Base-by-base conservation (phyloP, 2,329 filamentous ascomycete genomes). In the Tolypocladium endophyticum region DNA sequence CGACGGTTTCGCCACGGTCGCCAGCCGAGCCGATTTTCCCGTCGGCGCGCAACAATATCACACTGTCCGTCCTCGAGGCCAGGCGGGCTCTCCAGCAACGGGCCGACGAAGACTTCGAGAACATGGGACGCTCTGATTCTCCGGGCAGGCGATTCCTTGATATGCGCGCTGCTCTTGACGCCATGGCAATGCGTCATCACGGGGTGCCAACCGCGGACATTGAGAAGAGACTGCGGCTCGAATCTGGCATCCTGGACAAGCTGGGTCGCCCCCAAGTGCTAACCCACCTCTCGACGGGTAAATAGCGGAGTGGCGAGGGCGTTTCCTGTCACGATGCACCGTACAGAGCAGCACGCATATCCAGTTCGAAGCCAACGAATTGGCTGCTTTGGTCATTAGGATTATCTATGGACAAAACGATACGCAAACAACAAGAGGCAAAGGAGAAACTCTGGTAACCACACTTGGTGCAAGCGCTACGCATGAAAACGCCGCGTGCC, bases 11-110 rank as follows among this genome's bases (percentile, higher is more conserved):
- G 14, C 59, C 18, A 4, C 28, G 30, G 23, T 20, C 71, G 2
- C 43, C 61, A 11, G 58, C 62, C 1, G 55, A 30, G n/a, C 70
- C 72, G 5, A 28, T 66, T 1, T 74, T 70, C 59, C 67, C 72
- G 1, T 67, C 73, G 1, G 67, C 68, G 3, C 62, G 65, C 25
- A 67, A 67, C 56, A 82, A 82, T 59, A 64, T 71, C 14, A 83
- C 80, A 0, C 74, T 84, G 12, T 71, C 71, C 23, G 81, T 77
- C 30, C 74, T 84, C 0, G 77, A 79, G 47, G 77, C 79, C 3
- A 72, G 81, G n/a, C 73, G 73, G 25, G 66, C 65, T 16, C 64
- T 83, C 11, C 73, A 83, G 61, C 70, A 72, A 18, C 66, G 70
- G 57, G 79, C 79, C 1, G 72, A 77, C 1, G 67, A 70, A 35